Base-by-base conservation (phyloP, 805 yeast species). In the Cyberlindnera americana region DNA sequence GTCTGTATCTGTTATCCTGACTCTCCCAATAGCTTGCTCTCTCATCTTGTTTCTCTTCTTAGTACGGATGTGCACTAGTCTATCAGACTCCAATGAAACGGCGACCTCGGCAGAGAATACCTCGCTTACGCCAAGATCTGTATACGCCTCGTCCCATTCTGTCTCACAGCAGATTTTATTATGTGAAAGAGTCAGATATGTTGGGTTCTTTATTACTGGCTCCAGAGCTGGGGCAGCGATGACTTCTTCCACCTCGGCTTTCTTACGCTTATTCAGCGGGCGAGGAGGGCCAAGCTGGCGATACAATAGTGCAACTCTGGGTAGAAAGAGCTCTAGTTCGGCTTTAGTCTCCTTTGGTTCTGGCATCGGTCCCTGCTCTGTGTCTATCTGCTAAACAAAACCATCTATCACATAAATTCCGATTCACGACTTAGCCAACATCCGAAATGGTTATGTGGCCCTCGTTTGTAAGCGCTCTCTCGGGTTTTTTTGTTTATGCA, bases 31-130 rank as follows among this genome's bases (percentile, higher is more conserved):
- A 2, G 26, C 38, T 17, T 38, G 35, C 12, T 44, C 46, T 11
- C 29, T 25, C 42, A 44, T 24, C 27, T 36, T 40, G 36, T 38
- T 40, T 13, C 46, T 29, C 37, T 47, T 47, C 39, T 37, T 44
- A 2, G 48, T 38, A n/a, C 36, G 34, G 6, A 47, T 10, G 6
- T 26, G 33, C 12, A 43, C 19, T 2, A 25, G 9, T 3, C 26
- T 24, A 13, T 33, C 37, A 2, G 24, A 13, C 6, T 19, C 35
- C 13, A 19, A n/a, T 34, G 31, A 40, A 25, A 43, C 15, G 4
- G 24, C 27, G 7, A 46, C 38, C 4, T 29, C 47, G 12, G 18
- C 34, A 21, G 27, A 13, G 19, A 36, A 26, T 6, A 36, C 31
- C 4, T 32, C 29, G 4, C 35, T 35, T n/a, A 19, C 34, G 16